Base-by-base conservation (phyloP, 805 yeast species). In the Candida alai region DNA sequence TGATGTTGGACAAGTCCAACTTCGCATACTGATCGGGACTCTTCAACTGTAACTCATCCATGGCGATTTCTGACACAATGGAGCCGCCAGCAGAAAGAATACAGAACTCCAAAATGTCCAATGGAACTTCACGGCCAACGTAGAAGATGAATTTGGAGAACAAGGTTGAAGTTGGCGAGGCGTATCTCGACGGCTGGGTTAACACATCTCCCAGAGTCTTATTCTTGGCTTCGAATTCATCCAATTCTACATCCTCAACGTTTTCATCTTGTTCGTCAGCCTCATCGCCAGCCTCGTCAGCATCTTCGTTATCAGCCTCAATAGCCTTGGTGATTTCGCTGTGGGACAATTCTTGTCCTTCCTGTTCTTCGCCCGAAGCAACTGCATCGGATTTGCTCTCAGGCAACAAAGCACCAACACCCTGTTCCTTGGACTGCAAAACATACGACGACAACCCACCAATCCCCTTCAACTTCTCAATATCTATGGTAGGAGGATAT, bases 71-170 rank as follows among this genome's bases (percentile, higher is more conserved):
- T 51, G 95, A 81, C 30, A 89, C 75, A 22, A 87, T 71, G 40
- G 73, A 69, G 34, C 97, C 97, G 41, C 97, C 97, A 51, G 83
- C 78, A 1, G 96, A 76, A 37, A 88, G 66, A 39, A 89, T 79
- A 44, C 88, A 72, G 56, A 93, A 85, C 65, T 93, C 97, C 45
- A 90, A 67, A 45, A 88, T 76, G 49, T 93, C 97, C 42, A 89
- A 68, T 17, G 97, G 86, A 25, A 93, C 97, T 67, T 93, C 98
- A 62, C 98, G 84, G 35, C 97, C 96, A 38, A 93, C 76, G 55
- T 65, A 93, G 60, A 93, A 90, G 4, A 82, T 75, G 56, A 88
- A 84, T 36, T 76, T 74, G 28, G 81, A 68, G 52, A 90, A 85
- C 32, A 93, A 64, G 23, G 70, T 67, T 9, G 86, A 72, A n/a